Percentiles rank a stretch among this genome's conserved stretches.
phyloP scores from a whole-genome alignment of 2,329 filamentous ascomycete genomes.

The Calonectria montana region DNA sequence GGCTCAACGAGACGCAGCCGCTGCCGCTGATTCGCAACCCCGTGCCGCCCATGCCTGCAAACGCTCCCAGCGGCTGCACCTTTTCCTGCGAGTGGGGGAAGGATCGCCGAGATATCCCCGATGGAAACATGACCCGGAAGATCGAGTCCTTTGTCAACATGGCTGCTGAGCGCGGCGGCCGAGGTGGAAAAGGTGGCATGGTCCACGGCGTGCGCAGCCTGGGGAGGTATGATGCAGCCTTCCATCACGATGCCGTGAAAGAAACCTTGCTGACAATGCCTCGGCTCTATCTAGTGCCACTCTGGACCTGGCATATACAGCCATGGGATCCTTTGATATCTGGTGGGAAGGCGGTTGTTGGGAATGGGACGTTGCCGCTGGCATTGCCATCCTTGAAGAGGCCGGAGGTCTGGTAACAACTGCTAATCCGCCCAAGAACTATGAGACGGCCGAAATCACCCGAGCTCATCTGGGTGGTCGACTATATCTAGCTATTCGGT shows the following conservation, averaged over 20 bases:
- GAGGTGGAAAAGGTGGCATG: conserved; percentile 78
- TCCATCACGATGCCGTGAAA: not conserved
- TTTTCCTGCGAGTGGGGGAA: conserved; percentile 86
- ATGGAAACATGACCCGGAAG: conserved; percentile 78
- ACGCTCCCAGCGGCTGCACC: conserved; percentile 76
- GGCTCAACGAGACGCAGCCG: conserved; percentile 71
- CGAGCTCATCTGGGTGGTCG: conserved; percentile 74
- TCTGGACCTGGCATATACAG: conserved; percentile 78
- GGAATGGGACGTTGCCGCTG: conserved; percentile 86
- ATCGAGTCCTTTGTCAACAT: conserved; percentile 81
- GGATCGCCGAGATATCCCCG: conserved; percentile 73
- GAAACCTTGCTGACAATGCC: not conserved
- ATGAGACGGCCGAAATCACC: conserved; percentile 65
- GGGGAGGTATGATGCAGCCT: conserved; percentile 58
- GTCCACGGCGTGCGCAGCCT: conserved; percentile 81
- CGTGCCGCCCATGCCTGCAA: conserved; percentile 69
- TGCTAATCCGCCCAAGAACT: conserved; percentile 74
- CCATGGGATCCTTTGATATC: conserved; percentile 81
- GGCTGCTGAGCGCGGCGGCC: conserved; percentile 72
- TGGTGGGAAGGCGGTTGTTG: conserved; percentile 88
- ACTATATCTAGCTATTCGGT: conserved; percentile 77
- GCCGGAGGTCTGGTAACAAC: conserved; percentile 80
- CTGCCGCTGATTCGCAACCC: conserved; percentile 74
- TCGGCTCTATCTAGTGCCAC: conserved; percentile 65
- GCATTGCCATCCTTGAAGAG: conserved; percentile 78